phyloP scores from a whole-genome alignment of 768 basidiomycete species.

The Amanita pallidorosea region DNA sequence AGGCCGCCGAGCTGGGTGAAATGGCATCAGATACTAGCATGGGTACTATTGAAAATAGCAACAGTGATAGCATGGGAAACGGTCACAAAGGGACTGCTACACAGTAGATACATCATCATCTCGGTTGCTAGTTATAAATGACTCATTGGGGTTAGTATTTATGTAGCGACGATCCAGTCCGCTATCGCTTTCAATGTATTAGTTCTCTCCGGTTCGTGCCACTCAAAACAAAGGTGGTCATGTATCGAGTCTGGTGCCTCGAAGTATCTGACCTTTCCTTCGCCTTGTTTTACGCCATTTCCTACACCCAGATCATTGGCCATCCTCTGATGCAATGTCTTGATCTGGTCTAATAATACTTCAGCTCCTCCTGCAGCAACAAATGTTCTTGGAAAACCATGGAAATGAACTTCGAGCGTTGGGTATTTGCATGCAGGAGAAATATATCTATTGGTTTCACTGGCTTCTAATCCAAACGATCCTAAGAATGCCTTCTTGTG shows the following conservation, averaged over 20 bases:
- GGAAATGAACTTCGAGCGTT: conserved; percentile 28
- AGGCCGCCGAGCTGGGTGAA: conserved; percentile 27
- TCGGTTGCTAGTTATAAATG: no score
- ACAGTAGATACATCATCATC: not conserved
- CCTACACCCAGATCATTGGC: conserved; percentile 37
- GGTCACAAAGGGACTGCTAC: not conserved
- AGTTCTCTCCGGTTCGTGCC: conserved; percentile 44
- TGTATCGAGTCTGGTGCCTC: conserved; percentile 44
- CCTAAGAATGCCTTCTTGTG: conserved; percentile 33
- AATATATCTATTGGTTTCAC: conserved; percentile 39
- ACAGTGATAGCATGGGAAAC: not conserved
- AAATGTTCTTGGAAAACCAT: conserved; percentile 50
- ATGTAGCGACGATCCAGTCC: conserved; percentile 26
- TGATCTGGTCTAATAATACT: conserved; percentile 41
- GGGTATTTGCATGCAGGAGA: conserved; percentile 44
- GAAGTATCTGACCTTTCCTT: conserved; percentile 34
- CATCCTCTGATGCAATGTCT: conserved; percentile 37
- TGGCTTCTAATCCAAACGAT: conserved; percentile 34
- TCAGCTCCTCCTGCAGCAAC: conserved; percentile 50
- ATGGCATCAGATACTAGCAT: conserved; percentile 4
- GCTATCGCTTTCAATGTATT: conserved; percentile 37
- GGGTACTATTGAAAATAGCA: not conserved
- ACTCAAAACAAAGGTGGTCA: conserved; percentile 38
- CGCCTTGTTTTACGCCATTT: conserved; percentile 21
- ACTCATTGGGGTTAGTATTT: not conserved